These are phyloP conservation scores for Fusarium sp. DNA, from an alignment of 2,329 filamentous ascomycete genomes.

Conservation along the genomic window DNA sequence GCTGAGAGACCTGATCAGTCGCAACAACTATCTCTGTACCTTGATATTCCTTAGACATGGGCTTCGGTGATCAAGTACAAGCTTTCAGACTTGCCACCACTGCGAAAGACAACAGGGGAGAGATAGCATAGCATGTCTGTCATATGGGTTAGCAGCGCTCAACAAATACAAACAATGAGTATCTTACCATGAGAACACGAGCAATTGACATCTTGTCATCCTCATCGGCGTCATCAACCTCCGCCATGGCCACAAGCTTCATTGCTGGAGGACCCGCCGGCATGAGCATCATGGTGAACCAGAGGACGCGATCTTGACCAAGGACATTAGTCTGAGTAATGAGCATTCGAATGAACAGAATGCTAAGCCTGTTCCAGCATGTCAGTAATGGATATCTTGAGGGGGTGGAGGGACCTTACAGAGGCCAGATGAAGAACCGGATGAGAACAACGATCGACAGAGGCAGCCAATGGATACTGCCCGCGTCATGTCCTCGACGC, in stretches of 20 bases:
- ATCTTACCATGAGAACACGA: slow-evolving; percentile 23
- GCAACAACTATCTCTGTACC: background rate
- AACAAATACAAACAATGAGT: accelerated
- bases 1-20: no score
- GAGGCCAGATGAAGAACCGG: slow-evolving; percentile 28
- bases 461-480: slow-evolving; percentile 14
- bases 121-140: slow-evolving; percentile 28
- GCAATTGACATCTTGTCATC: slow-evolving; percentile 36
- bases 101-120: slow-evolving; percentile 27
- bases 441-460: slow-evolving; percentile 16
- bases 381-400: background rate
- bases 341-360: slow-evolving; percentile 28
- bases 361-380: slow-evolving; percentile 13
- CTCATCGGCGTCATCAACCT: slow-evolving; percentile 30
- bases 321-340: slow-evolving; percentile 9
- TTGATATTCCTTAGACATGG: background rate
- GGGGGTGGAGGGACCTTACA: slow-evolving; percentile 4
- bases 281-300: slow-evolving; percentile 37
- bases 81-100: slow-evolving; percentile 34
- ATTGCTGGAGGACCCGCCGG: slow-evolving; percentile 27
- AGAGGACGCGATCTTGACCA: slow-evolving; percentile 23
- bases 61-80: background rate
- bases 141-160: background rate
- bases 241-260: slow-evolving; percentile 34
- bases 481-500: slow-evolving; percentile 23